These are phyloP conservation scores for Ophiostoma populinum DNA, from an alignment of 2,329 filamentous ascomycete genomes.

Conservation along the genomic window DNA sequence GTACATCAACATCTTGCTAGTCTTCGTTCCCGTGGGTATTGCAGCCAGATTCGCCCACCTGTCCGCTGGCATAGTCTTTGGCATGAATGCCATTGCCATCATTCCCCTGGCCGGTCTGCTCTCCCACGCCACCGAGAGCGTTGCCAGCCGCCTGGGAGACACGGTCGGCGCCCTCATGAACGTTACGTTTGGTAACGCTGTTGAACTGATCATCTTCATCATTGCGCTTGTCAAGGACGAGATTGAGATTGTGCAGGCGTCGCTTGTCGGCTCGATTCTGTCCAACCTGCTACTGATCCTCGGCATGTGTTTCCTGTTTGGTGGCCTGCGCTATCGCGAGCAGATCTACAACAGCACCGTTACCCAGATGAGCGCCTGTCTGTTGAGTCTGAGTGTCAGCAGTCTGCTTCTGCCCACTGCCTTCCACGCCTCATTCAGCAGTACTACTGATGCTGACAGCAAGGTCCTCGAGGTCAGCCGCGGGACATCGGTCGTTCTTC, in stretches of 20 bases:
- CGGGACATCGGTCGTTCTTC: conserved; percentile 57
- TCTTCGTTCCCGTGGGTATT: conserved; percentile 57
- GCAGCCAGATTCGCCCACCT: conserved; percentile 26
- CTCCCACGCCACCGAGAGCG: conserved; percentile 74
- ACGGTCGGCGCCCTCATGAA: conserved; percentile 79
- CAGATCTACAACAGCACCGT: conserved; percentile 59
- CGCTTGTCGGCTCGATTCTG: conserved; percentile 59
- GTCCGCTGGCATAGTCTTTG: conserved; percentile 29
- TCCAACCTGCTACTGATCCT: conserved; percentile 60
- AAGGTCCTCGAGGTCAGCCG: conserved; percentile 58
- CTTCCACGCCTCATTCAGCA: conserved; percentile 54
- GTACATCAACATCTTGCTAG: conserved; percentile 46
- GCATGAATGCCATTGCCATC: conserved; percentile 55
- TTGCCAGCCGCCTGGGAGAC: conserved; percentile 66
- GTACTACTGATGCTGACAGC: conserved; percentile 34
- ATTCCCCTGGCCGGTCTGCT: conserved; percentile 73
- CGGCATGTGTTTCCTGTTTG: conserved; percentile 57
- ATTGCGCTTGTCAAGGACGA: conserved; percentile 29
- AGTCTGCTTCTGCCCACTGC: conserved; percentile 21
- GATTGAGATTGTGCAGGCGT: conserved; percentile 60
- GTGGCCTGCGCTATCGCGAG: conserved; percentile 50
- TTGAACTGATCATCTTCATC: conserved; percentile 66
- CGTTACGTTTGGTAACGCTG: conserved; percentile 80
- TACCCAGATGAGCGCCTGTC: conserved; percentile 55
- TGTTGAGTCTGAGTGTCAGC: conserved; percentile 45